phyloP scores from a whole-genome alignment of 2,329 filamentous ascomycete genomes.

The Cladosporium sp. region DNA sequence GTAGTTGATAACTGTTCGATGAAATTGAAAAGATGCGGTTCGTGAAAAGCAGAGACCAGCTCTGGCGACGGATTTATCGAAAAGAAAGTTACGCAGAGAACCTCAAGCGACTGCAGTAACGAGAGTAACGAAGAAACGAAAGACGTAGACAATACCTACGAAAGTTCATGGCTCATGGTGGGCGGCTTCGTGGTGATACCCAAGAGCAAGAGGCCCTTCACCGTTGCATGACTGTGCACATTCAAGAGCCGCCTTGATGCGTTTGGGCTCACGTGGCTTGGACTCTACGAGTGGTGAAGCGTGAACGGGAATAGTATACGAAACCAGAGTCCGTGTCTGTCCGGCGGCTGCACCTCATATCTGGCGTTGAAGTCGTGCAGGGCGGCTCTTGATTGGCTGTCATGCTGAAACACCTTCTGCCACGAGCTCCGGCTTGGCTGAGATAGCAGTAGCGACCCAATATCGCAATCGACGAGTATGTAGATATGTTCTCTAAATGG shows the following conservation, averaged over 20 bases:
- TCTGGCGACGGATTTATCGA: background rate
- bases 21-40: background rate
- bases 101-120: background rate
- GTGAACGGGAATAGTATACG: background rate
- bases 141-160: constrained; percentile 1
- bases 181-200: background rate
- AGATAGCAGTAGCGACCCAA: background rate
- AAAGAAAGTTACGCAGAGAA: background rate
- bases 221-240: background rate
- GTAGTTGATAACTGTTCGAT: background rate
- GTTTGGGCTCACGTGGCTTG: constrained; percentile 1
- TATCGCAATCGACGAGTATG: background rate
- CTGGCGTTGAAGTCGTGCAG: background rate
- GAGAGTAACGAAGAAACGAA: background rate
- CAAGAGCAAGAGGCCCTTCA: background rate
- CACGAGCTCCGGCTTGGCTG: background rate
- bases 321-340: background rate
- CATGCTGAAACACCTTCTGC: background rate
- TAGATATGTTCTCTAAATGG: background rate
- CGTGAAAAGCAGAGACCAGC: background rate
- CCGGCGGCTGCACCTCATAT: constrained; percentile 3
- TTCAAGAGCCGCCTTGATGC: too few relatives aligned
- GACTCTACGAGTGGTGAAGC: background rate
- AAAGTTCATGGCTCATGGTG: background rate
- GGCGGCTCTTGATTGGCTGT: constrained; percentile 4